Evolutionary conservation across 805 yeast genomes (phyloP).

Genomic region (Monosporozyma servazzii): DNA sequence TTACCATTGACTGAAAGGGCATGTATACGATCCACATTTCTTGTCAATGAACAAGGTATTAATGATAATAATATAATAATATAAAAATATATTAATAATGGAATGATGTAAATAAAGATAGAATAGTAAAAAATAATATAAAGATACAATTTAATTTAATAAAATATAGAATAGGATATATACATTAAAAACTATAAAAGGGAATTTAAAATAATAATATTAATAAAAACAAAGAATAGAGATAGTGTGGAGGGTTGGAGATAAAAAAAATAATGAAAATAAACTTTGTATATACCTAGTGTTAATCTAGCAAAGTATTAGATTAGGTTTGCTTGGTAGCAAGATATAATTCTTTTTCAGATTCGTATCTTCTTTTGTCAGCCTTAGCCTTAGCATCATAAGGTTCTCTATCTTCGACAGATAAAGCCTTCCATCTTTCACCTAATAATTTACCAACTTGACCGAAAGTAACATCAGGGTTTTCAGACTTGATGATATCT

Average conservation of each 20-base stretch:
- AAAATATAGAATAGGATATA: background rate
- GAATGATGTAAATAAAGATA: background rate
- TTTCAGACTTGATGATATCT: constrained; percentile 89
- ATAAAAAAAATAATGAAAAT: background rate
- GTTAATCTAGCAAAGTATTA: background rate
- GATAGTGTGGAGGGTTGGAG: background rate
- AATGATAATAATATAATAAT: constrained; percentile 11
- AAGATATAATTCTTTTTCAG: constrained; percentile 82
- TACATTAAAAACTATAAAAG: background rate
- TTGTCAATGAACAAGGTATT: background rate
- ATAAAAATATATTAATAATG: too few relatives aligned
- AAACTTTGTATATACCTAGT: background rate
- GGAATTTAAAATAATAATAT: background rate
- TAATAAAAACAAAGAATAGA: background rate
- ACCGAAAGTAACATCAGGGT: constrained; percentile 93
- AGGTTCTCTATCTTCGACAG: constrained; percentile 75
- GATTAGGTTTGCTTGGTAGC: constrained; percentile 28
- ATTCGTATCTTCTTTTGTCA: constrained; percentile 96
- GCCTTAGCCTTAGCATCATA: constrained; percentile 89
- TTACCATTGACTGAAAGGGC: constrained; percentile 66
- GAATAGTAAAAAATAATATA: background rate
- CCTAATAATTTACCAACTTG: constrained; percentile 93
- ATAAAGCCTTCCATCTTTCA: constrained; percentile 91
- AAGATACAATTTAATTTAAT: background rate
- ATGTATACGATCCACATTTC: constrained; percentile 46